Evolutionary conservation across 352 stramenopile genomes (phyloP), one percentile per base, ranked within the genome.

Genomic region (Globisporangium lucens): DNA sequence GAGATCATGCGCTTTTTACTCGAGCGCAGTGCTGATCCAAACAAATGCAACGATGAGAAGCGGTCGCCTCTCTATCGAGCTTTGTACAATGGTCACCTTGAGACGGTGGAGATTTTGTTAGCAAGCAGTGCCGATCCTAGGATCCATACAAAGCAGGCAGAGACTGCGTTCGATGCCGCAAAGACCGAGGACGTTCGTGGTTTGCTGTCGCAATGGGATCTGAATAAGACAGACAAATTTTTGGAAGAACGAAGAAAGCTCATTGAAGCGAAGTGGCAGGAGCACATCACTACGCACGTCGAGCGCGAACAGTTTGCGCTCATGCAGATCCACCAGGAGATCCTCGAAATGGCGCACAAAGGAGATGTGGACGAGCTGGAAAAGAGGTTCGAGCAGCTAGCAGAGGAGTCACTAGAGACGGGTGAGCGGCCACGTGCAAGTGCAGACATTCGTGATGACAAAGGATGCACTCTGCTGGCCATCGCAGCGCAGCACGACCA

Each of bases 101-200:
- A 77, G 17, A 95, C 85, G 0, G 69, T 96, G 9, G 56, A 78
- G 15, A 22, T 95, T 1, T 64, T 97, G 0, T 66, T 97, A 7
- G 69, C 89, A 30, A 85, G 76, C 12, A 90, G 91, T 0, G 89
- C 71, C 8, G 90, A 98, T 51, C 88, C 88, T 0, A 73, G 87
- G 3, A 73, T 89, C n/a, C 71, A 71, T 20, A 89, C 78, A 0
- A 91, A 90, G 36, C 82, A 93, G 56, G 79, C 84, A 3, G 91
- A 98, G 61, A 82, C 80, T 7, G 82, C 91, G 10, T 97, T 89
- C 38, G 91, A 97, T 62, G 87, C 96, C 2, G 89, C 91, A 35
- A 97, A 97, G 76, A 90, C 64, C 12, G 67, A 79, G 0, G 87
- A 92, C 9, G 76, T 93, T 0, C 77, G 81, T 43, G 69, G 78